Base-by-base conservation (phyloP, 2,329 filamentous ascomycete species). In the Stemphylium lycopersici region DNA sequence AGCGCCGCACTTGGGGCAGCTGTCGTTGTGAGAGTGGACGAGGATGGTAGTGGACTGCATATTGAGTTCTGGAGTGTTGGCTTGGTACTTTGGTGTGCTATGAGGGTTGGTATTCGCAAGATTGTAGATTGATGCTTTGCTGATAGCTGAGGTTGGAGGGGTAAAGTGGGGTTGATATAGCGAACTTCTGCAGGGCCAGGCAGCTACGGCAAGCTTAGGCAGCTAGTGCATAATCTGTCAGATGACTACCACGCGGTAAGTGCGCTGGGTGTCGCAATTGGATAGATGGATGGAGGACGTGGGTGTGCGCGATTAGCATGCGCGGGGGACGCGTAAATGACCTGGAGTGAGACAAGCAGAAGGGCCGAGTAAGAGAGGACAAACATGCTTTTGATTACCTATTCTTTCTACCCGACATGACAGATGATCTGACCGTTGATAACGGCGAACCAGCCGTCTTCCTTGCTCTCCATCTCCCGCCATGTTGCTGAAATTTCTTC, bases 381-480 rank as follows among this genome's bases (percentile, higher is more conserved):
- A 3, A 24, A 8, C 16, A 32, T 1, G 29, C 13, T 44, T 42
- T 26, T 34, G 33, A 46, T 55, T 44, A 32, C 36, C 22, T 33
- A 41, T 20, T 18, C 7, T 24, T 2, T 22, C 52, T 58, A 62
- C 45, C 57, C 58, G 33, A 72, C 66, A 51, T 67, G 69, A 51
- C 69, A 72, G 32, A 75, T 70, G 16, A 79, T 62, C 59, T 81
- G 74, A 2, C 78, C 78, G 63, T 79, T 73, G 62, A 79, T 70
- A 15, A 75, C 69, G 1, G 71, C 72, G 54, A 76, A 77, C 68
- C 70, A 76, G 3, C 73, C 78, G 53, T 79, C 77, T 26, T 79
- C 77, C 16, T 71, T 70, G 58, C 67, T 66, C 42, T 74, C 73
- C 71, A 78, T 78, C 33, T 74, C 69, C 38, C 72, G 69, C 70